Base-by-base conservation (phyloP, 768 basidiomycete species). In the Boletus subparvulus region DNA sequence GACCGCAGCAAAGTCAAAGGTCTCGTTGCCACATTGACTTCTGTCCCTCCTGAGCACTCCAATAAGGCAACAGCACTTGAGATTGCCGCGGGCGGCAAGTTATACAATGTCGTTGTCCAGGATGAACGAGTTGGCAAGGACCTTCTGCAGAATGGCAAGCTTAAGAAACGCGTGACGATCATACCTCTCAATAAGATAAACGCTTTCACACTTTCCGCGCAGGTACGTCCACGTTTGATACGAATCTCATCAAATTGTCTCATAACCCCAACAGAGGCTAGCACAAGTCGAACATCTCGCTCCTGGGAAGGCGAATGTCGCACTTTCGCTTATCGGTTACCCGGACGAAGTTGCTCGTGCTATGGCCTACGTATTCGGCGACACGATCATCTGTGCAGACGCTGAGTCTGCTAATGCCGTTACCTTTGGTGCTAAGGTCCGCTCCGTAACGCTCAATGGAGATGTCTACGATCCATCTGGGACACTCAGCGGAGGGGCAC, bases 391-490 rank as follows among this genome's bases (percentile, higher is more conserved):
- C 68, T 98, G 95, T 69, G 85, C 87, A 47, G 93, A 96, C 62
- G 83, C 94, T 3, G 86, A 87, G 19, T 80, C 94, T 0, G 97
- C 97, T 1, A 92, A 93, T 68, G 73, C 76, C 0, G 90, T 97
- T 42, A 97, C 97, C 0, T 98, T 98, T 77, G 78, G 83, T 11
- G 70, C 70, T 6, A 72, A 72, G 28, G 85, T 90, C 47, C 86
- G 86, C 49, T 94, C 92, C 11, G 94, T 98, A 46, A 99, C 97
- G 8, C 78, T 97, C 21, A 88, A 92, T 3, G 97, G 97, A 3
- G 97, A 98, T 66, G 84, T 97, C 12, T 98, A 99, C 70, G 97
- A 99, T 60, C 96, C 97, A 3, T 89, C 90, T 9, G 96, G 96
- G 8, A 95, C 91, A 0, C 83, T 99, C 19, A 92, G 87, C 19